Percentiles rank a stretch among this genome's conserved stretches.
These are phyloP conservation scores for Dactylellina sp. DNA, from an alignment of 2,329 filamentous ascomycete genomes.

Conservation along the genomic window DNA sequence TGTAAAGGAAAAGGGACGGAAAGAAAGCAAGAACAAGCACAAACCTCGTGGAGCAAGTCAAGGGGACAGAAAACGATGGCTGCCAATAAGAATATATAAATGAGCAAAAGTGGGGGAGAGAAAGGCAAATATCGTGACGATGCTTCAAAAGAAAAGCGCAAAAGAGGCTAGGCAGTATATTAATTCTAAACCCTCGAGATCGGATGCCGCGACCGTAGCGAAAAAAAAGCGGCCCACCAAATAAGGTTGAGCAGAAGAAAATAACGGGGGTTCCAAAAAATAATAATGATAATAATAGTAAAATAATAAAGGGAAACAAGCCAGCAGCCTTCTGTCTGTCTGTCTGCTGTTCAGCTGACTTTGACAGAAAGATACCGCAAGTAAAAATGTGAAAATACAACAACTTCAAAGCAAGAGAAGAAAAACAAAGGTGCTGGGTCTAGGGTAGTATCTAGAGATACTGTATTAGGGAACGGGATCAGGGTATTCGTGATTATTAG, in stretches of 20 bases:
- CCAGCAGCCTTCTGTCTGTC: background rate
- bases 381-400: slow-evolving; percentile 37
- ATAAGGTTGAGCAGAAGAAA: slow-evolving; percentile 50
- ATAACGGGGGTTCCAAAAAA: background rate
- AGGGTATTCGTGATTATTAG: slow-evolving; percentile 45
- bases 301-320: slow-evolving; percentile 16
- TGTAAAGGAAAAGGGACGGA: slow-evolving; percentile 17
- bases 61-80: slow-evolving; percentile 31
- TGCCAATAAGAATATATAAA: slow-evolving; percentile 53
- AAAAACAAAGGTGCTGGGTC: slow-evolving; percentile 34
- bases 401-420: slow-evolving; percentile 32
- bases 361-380: slow-evolving; percentile 23
- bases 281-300: slow-evolving; percentile 3
- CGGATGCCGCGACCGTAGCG: slow-evolving; percentile 56
- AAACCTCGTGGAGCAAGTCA: slow-evolving; percentile 49
- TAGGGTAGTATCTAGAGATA: slow-evolving; percentile 30
- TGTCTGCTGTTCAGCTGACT: slow-evolving; percentile 9
- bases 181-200: slow-evolving; percentile 53
- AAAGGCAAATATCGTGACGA: slow-evolving; percentile 43
- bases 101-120: slow-evolving; percentile 56
- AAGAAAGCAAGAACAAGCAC: slow-evolving; percentile 27
- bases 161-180: slow-evolving; percentile 43
- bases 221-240: slow-evolving; percentile 41
- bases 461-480: background rate
- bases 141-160: slow-evolving; percentile 52